Evolutionary conservation across 306 rosid genomes (phyloP).

Genomic region (Arachis stenosperma): DNA sequence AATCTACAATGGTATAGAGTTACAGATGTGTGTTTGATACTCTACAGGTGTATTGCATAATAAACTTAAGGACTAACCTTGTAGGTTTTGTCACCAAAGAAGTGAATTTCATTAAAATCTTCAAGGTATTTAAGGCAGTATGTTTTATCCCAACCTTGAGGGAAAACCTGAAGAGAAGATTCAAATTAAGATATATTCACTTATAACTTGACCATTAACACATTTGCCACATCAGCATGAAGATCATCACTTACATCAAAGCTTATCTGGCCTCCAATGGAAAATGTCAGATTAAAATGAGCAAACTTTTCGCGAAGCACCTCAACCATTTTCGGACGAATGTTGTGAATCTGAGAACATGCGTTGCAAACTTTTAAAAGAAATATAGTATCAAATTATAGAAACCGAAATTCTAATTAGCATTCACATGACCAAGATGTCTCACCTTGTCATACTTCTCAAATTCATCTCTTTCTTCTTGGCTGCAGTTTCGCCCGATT

Average conservation of each 20-base stretch:
- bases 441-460: constrained; percentile 89
- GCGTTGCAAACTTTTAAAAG: constrained; percentile 41
- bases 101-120: constrained; percentile 83
- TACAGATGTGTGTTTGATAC: constrained; percentile 12
- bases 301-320: constrained; percentile 88
- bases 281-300: constrained; percentile 87
- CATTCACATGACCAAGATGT: constrained; percentile 1
- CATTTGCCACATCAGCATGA: constrained; percentile 30
- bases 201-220: constrained; percentile 25
- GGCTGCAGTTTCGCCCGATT: constrained; percentile 93
- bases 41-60: neutral
- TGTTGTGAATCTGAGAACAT: constrained; percentile 72
- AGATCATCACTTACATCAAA: constrained; percentile 73
- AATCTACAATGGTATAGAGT: constrained; percentile 4
- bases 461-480: constrained; percentile 96
- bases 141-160: constrained; percentile 99
- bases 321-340: constrained; percentile 89
- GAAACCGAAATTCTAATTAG: neutral
- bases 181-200: constrained; percentile 21
- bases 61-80: constrained; percentile 51
- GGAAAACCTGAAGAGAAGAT: constrained; percentile 71
- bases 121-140: constrained; percentile 89
- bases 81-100: constrained; percentile 98
- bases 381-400: neutral
- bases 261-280: constrained; percentile 98